Base-by-base conservation (phyloP, 2,329 filamentous ascomycete genomes). In the Colletotrichum trifolii region DNA sequence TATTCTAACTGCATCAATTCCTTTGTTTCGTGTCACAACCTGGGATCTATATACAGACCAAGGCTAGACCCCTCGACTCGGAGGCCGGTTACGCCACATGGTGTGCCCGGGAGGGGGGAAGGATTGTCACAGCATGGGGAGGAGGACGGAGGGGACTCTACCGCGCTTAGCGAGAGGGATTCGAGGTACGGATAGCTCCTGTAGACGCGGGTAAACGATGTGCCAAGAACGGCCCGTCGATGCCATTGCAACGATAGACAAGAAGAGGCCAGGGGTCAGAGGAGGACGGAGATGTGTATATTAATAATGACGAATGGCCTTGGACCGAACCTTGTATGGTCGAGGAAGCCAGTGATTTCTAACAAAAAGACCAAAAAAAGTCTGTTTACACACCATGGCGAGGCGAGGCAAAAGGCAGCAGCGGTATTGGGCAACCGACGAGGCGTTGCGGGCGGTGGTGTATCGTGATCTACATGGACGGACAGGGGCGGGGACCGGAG, bases 251-350 rank as follows among this genome's bases (percentile, higher is more conserved):
- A 50, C 42, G 33, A 58, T 40, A 7, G 13, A 61, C 39, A 52
- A 52, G 58, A 48, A 48, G 36, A 56, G 13, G 15, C 45, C 35
- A 25, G 48, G 46, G 58, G 25, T 25, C 25, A 25, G 25, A 38
- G 43, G 45, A 47, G 39, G 38, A 39, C 12, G 13, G 33, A 56
- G 40, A 47, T 62, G 54, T 65, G 62, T 65, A 65, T 57, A 62
- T 65, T 62, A 65, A 62, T 65, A 62, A 65, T 65, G 58, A 62
- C 40, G 62, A 65, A 65, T 65, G 58, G 58, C 40, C 52, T 61
- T 53, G 46, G 36, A 62, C 56, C 38, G 47, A 56, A 49, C 10
- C 12, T n/a, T 35, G 46, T 47, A 25, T 25, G 25, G 25, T 25
- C 25, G 25, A 4, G 25, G 25, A 25, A 25, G 3, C 25, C 25